These are phyloP conservation scores for Delitschia confertaspora DNA, from an alignment of 495 filamentous ascomycete genomes.

Conservation along the genomic window DNA sequence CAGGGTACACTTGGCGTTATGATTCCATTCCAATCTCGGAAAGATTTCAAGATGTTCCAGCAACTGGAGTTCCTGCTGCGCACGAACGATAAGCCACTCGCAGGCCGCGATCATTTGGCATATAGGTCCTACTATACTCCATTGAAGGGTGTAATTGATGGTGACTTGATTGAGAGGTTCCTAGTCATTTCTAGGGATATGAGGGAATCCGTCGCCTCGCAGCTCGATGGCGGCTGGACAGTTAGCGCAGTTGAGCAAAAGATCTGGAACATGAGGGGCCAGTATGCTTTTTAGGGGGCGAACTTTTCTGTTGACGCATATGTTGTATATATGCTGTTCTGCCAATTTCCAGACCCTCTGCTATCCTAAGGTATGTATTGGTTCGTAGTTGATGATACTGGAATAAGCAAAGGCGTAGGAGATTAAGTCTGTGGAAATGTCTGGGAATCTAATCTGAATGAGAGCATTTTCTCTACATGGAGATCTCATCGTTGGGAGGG, in stretches of 20 bases:
- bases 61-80: constrained; percentile 80
- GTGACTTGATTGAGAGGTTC: constrained; percentile 94
- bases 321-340: too few species aligned
- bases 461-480: too few species aligned
- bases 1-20: constrained; percentile 90
- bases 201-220: constrained; percentile 88
- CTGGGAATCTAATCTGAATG: too few species aligned
- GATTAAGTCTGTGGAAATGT: too few species aligned
- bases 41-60: constrained; percentile 97
- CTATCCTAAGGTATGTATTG: too few species aligned
- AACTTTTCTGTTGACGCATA: too few species aligned
- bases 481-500: too few species aligned
- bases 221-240: constrained; percentile 65
- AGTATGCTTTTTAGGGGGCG: constrained; percentile 19
- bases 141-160: constrained; percentile 93
- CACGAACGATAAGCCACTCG: constrained; percentile 72
- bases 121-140: constrained; percentile 96
- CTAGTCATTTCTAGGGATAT: constrained; percentile 69
- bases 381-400: too few species aligned
- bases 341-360: too few species aligned
- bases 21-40: constrained; percentile 78
- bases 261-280: constrained; percentile 20
- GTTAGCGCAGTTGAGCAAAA: constrained; percentile 6
- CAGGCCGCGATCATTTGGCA: constrained; percentile 87
- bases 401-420: too few species aligned